These are phyloP conservation scores for Neurospora sp. DNA, from an alignment of 2,329 filamentous ascomycete genomes.

Conservation along the genomic window DNA sequence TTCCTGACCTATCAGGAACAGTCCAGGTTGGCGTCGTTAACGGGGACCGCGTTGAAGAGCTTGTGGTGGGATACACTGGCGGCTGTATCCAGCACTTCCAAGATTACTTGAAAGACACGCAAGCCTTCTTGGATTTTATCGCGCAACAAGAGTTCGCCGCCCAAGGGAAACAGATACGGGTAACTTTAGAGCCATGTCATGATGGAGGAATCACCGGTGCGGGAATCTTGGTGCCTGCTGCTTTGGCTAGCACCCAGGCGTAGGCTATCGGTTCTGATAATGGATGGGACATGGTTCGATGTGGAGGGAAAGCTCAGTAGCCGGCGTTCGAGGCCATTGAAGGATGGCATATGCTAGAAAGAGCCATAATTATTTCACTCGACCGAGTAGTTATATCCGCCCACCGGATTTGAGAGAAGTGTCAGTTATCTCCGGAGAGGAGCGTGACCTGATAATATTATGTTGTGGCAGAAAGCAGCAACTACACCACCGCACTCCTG, in stretches of 20 bases:
- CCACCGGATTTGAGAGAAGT: background rate
- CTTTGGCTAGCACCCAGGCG: conserved; percentile 20
- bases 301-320: background rate
- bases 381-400: background rate
- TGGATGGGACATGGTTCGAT: background rate
- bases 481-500: background rate
- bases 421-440: background rate
- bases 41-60: conserved; percentile 30
- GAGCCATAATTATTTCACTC: background rate
- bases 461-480: background rate
- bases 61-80: conserved; percentile 72
- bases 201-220: conserved; percentile 54
- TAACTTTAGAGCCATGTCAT: conserved; percentile 46
- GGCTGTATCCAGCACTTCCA: conserved; percentile 63
- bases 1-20: conserved; percentile 29
- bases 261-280: background rate
- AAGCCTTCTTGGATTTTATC: conserved; percentile 41
- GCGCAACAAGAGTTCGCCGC: conserved; percentile 30
- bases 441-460: background rate
- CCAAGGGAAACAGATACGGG: conserved; percentile 24
- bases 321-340: background rate
- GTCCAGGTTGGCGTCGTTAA: conserved; percentile 5
- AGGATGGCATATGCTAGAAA: background rate
- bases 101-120: conserved; percentile 16
- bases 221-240: conserved; percentile 46